Base-by-base conservation (phyloP, 768 basidiomycete genomes). In the Strobilomyces confusus region DNA sequence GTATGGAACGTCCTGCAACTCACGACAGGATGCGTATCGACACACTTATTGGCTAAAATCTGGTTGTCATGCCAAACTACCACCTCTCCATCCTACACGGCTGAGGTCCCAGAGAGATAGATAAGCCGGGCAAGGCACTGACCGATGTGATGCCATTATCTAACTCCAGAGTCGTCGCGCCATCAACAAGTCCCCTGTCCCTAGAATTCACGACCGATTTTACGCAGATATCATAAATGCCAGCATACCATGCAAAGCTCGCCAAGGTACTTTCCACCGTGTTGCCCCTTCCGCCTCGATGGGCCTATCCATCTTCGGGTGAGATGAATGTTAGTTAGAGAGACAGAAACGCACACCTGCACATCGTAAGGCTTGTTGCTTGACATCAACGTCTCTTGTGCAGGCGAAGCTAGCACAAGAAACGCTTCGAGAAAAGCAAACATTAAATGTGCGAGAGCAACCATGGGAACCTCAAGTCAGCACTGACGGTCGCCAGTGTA, bases 31-130 rank as follows among this genome's bases (percentile, higher is more conserved):
- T 55, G 60, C 2, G 87, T 90, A 65, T 92, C 89, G 22, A 63
- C 59, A 66, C 89, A 91, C 66, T 91, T 92, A 32, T 73, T 74
- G 4, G 79, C 58, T 3, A 69, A 65, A 55, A 92, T 86, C 40
- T 72, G 71, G 67, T 84, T 82, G 68, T 92, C 89, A 60, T 92
- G 89, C 86, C 86, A 91, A 14, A 92, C 86, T 38, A 92, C 75
- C 15, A 87, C 83, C 44, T 78, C 77, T 13, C 86, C 87, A 64
- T 92, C 90, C 87, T 89, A 36, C 52, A 19, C 19, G 19, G 33
- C 20, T 58, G 58, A 62, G 55, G 26, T 49, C 32, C 45, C 37
- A 7, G 30, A 32, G 37, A 42, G 13, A 20, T 17, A 42, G 13
- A 20, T 17, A 36, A 8, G n/a, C 2, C 8, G 13, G 20, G 23